Evolutionary conservation across 257 asterid species (phyloP).

Genomic region (Penstemon davidsonii): DNA sequence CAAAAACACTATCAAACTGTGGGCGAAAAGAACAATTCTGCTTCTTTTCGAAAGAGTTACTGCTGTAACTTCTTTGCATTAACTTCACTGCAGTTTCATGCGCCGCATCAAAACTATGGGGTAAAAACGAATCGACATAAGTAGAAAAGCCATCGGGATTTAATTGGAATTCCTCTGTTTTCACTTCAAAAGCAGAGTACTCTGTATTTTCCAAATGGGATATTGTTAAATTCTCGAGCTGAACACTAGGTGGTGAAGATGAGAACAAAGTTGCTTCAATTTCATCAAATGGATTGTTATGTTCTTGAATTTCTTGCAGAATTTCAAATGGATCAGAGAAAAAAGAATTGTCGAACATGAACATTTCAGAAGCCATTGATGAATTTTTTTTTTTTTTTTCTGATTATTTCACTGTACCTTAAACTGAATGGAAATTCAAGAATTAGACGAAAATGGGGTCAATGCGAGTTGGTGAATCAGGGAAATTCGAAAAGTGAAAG

Average conservation of each 20-base stretch:
- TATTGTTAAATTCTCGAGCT: slow-evolving; percentile 54
- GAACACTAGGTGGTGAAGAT: slow-evolving; percentile 64
- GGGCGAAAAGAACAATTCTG: slow-evolving; percentile 42
- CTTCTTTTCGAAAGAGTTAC: slow-evolving; percentile 54
- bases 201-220: slow-evolving; percentile 35
- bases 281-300: slow-evolving; percentile 29
- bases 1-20: slow-evolving; percentile 42
- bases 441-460: slow-evolving; percentile 3
- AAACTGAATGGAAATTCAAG: neutral
- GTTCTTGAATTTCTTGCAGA: slow-evolving; percentile 35
- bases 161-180: slow-evolving; percentile 54
- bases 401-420: neutral
- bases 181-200: slow-evolving; percentile 40
- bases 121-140: slow-evolving; percentile 30
- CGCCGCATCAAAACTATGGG: slow-evolving; percentile 30
- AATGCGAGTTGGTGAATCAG: slow-evolving; percentile 23
- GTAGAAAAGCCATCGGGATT: slow-evolving; percentile 31
- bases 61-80: slow-evolving; percentile 83
- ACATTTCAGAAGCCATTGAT: slow-evolving; percentile 72
- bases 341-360: slow-evolving; percentile 48
- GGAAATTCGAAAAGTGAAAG: neutral
- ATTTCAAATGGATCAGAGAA: slow-evolving; percentile 58
- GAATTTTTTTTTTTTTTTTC: neutral
- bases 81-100: slow-evolving; percentile 48
- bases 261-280: slow-evolving; percentile 46